Base-by-base conservation (phyloP, 192 early-diverging fungal genomes). In the Backusella circina region DNA sequence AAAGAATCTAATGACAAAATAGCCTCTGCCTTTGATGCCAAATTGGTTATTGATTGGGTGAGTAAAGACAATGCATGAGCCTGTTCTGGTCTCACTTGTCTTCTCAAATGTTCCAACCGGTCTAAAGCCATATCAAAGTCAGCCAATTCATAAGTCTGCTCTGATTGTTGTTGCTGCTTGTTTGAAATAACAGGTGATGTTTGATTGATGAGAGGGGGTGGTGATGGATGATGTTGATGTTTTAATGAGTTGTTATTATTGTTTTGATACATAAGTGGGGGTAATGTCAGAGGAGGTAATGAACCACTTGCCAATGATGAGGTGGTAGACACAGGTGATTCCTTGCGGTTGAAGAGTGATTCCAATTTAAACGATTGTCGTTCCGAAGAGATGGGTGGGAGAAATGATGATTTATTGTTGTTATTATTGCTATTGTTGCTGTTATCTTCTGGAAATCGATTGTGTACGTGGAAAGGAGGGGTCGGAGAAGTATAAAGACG, bases 21-120 rank as follows among this genome's bases (percentile, higher is more conserved):
- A 3, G 72, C 54, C 26, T 74, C 72, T 66, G 72, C 72, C 28
- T 74, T 57, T 21, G 72, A 38, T 10, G 57, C 64, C 13, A 74
- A 41, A 8, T 57, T 28, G 30, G 36, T 30, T 18, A 74, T 35
- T 26, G 57, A 41, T 65, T 74, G 72, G 23, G 26, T 74, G 8
- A 74, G 28, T 44, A 44, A 38, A 36, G 72, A 74, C n/a, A 74
- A 64, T n/a, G 72, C 72, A 64, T 74, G 47, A 33, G 72, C 23
- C 9, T 74, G 72, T 26, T 74, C 72, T n/a, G 54, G 72, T 44
- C 64, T 35, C 26, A 64, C 72, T 65, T 74, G 72, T 74, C 57
- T 74, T 65, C 72, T 57, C 5, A 74, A 31, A 12, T 39, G 33
- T 6, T 74, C 38, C 31, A 74, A 38, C 18, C 72, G n/a, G 12